Percentiles rank a stretch among this genome's conserved stretches.
These are phyloP conservation scores for Leonotis leonurus DNA, from an alignment of 257 asterid species.

Conservation along the genomic window DNA sequence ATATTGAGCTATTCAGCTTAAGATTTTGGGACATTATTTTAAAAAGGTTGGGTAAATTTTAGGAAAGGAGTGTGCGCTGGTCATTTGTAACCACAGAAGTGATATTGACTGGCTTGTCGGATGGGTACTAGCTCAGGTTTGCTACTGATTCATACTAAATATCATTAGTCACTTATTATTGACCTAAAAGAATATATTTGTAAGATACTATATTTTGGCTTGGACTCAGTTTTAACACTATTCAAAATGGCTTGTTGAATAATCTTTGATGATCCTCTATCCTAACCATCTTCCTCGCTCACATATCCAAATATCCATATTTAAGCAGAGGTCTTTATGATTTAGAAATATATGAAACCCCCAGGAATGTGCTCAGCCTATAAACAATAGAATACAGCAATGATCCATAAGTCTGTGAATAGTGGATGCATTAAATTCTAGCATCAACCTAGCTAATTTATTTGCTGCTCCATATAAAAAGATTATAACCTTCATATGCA, in stretches of 20 bases:
- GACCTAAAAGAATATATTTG: background rate
- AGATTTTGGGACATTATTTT: background rate
- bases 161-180: background rate
- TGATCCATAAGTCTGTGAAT: background rate
- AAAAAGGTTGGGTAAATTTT: constrained; percentile 16
- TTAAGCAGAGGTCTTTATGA: background rate
- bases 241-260: constrained; percentile 6
- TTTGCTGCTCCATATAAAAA: background rate
- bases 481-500: background rate
- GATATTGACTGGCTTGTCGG: constrained; percentile 89
- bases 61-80: constrained; percentile 80
- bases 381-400: background rate
- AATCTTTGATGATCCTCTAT: background rate
- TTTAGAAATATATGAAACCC: background rate
- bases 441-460: background rate
- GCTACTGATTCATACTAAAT: constrained; percentile 13
- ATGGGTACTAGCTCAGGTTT: constrained; percentile 79
- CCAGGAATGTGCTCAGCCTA: background rate
- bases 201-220: background rate
- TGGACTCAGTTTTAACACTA: background rate
- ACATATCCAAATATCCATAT: background rate
- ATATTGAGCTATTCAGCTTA: background rate
- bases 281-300: background rate
- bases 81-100: constrained; percentile 68
- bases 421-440: background rate